Conservation (phyloP, 2,329 filamentous ascomycete species). For the Dactylella cylindrospora region DNA sequence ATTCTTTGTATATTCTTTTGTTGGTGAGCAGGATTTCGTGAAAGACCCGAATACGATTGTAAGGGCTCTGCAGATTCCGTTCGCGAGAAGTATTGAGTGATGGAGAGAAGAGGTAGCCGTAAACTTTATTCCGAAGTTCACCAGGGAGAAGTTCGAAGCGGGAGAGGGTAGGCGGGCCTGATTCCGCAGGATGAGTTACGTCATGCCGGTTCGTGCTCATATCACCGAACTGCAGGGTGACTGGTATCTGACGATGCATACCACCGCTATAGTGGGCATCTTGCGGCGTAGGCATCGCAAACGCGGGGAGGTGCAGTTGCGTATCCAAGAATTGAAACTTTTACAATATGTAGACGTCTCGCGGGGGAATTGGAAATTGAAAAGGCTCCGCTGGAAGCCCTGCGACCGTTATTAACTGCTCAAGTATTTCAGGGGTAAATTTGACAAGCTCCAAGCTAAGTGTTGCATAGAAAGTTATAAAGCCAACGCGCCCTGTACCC, state of each 20-base stretch:
- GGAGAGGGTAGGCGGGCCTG: neutral
- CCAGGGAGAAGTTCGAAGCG: no score
- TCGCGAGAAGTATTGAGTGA: conserved; percentile 25
- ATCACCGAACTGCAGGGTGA: no score
- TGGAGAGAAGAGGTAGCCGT: no score
- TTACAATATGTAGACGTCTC: neutral
- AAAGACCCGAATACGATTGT: conserved; percentile 11
- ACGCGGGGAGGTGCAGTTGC: neutral
- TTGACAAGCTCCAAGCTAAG: no score
- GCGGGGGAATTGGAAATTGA: neutral
- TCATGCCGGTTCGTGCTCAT: conserved; percentile 7
- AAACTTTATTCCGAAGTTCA: no score
- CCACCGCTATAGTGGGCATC: neutral
- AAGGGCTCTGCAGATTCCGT: neutral
- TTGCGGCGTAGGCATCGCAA: neutral
- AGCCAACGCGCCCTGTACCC: no score
- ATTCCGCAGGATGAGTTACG: conserved; percentile 2
- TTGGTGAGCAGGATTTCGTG: conserved; percentile 25
- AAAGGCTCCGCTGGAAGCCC: neutral
- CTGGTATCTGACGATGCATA: no score
- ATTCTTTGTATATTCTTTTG: conserved; percentile 27
- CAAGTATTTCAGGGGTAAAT: no score
- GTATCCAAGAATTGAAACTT: neutral
- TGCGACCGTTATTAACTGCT: no score
- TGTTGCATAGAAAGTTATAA: no score